These are phyloP conservation scores for Mrakiaceae sp. DNA, from an alignment of 1,284 basidiomycete species.

Conservation along the genomic window DNA sequence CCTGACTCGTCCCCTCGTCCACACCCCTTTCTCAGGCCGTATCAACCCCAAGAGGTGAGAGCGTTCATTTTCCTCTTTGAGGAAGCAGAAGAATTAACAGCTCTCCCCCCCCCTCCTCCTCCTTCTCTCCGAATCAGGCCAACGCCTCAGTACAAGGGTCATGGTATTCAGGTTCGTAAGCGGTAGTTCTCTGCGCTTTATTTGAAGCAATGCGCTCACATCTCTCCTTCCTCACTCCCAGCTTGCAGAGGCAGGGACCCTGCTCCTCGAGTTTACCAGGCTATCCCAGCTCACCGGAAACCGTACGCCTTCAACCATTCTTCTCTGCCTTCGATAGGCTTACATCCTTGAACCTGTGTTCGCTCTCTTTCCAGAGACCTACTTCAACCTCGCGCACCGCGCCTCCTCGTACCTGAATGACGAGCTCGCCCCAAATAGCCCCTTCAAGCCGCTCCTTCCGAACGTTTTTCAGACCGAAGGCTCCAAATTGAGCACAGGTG, in stretches of 20 bases:
- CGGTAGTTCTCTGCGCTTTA: too few species aligned
- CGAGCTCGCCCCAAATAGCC: slow-evolving; percentile 30
- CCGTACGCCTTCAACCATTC: slow-evolving; percentile 18
- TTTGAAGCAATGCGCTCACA: too few species aligned
- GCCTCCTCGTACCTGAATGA: slow-evolving; percentile 40
- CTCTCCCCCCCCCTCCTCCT: not conserved
- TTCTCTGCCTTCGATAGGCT: not conserved
- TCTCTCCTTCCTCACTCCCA: not conserved
- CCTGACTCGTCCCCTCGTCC: not conserved
- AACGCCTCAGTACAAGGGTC: slow-evolving; percentile 10
- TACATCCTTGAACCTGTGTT: not conserved
- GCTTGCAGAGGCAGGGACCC: slow-evolving; percentile 33
- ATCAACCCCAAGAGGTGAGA: slow-evolving; percentile 4
- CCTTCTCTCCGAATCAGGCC: not conserved
- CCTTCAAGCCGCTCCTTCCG: slow-evolving; percentile 29
- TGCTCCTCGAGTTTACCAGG: slow-evolving; percentile 43
- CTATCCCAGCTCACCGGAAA: slow-evolving; percentile 42
- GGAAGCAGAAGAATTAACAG: not conserved
- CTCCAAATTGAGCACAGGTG: slow-evolving; percentile 12
- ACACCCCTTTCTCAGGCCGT: not conserved
- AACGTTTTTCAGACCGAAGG: slow-evolving; percentile 28
- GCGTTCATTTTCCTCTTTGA: too few species aligned
- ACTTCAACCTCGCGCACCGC: slow-evolving; percentile 33
- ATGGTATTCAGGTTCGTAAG: not conserved
- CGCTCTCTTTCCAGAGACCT: slow-evolving; percentile 1